Percentiles rank a stretch among this genome's conserved stretches.
Evolutionary conservation across 2,329 filamentous ascomycete species (phyloP).

Genomic region (Colletotrichum sidae): DNA sequence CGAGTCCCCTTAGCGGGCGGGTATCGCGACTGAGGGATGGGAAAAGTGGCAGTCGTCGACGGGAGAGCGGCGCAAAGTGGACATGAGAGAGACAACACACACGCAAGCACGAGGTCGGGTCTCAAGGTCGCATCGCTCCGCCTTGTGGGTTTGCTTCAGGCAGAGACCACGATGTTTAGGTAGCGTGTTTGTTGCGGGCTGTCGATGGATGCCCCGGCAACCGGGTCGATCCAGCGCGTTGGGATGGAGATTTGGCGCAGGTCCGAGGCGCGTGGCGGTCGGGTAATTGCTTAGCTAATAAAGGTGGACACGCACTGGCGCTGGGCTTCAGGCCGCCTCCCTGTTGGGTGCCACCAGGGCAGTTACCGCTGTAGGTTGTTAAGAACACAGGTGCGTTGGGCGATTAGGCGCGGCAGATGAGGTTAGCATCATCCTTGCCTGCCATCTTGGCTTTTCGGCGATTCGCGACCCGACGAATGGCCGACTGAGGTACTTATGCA

Average conservation of each 20-base stretch:
- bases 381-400: too few species aligned
- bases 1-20: conserved; percentile 27
- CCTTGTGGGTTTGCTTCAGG: conserved; percentile 6
- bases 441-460: too few species aligned
- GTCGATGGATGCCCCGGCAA: conserved; percentile 42
- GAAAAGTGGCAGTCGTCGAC: conserved; percentile 9
- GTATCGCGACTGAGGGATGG: conserved; percentile 22
- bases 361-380: too few species aligned
- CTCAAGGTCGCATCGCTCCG: not conserved
- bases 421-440: too few species aligned
- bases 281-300: conserved; percentile 14
- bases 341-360: too few species aligned
- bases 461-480: too few species aligned
- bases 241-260: conserved; percentile 33
- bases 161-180: too few species aligned
- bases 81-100: conserved; percentile 23
- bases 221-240: conserved; percentile 34
- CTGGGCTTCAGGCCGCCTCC: too few species aligned
- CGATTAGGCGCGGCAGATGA: too few species aligned
- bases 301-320: too few species aligned
- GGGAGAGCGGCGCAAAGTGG: conserved; percentile 8
- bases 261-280: not conserved
- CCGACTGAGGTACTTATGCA: too few species aligned
- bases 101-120: too few species aligned
- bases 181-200: conserved; percentile 33